These are phyloP conservation scores for Withania somnifera DNA, from an alignment of 305 asterid species.

Conservation along the genomic window DNA sequence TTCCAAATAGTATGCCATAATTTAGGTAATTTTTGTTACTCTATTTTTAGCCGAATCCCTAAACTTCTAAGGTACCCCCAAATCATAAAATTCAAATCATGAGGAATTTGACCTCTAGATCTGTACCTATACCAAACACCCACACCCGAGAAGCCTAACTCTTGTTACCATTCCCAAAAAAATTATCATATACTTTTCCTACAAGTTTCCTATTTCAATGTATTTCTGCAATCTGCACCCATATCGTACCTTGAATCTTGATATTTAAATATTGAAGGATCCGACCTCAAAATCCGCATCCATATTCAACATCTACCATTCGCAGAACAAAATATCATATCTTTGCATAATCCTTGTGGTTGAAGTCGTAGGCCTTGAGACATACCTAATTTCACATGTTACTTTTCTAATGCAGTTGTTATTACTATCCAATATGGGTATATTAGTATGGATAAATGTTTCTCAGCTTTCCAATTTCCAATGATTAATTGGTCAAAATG, in stretches of 20 bases:
- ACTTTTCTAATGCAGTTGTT: background rate
- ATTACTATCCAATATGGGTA: background rate
- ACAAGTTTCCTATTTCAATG: background rate
- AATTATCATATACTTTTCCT: background rate
- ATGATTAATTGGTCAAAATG: background rate
- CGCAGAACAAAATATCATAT: too few relatives aligned
- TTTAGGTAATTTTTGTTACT: background rate
- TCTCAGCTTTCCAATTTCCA: background rate
- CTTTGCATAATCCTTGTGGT: background rate
- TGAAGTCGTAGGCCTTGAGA: background rate
- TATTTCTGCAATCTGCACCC: too few relatives aligned
- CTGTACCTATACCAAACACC: background rate
- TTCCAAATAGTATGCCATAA: background rate
- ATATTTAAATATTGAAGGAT: too few relatives aligned
- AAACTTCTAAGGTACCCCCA: background rate
- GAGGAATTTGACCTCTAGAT: background rate
- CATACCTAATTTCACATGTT: background rate
- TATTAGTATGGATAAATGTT: background rate
- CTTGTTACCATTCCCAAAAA: background rate
- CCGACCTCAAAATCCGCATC: too few relatives aligned
- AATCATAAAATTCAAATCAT: background rate
- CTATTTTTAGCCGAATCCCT: background rate
- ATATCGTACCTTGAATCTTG: too few relatives aligned
- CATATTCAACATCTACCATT: too few relatives aligned
- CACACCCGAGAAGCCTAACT: background rate